phyloP scores from a whole-genome alignment of 352 stramenopile species.

The Pythium volutum region DNA sequence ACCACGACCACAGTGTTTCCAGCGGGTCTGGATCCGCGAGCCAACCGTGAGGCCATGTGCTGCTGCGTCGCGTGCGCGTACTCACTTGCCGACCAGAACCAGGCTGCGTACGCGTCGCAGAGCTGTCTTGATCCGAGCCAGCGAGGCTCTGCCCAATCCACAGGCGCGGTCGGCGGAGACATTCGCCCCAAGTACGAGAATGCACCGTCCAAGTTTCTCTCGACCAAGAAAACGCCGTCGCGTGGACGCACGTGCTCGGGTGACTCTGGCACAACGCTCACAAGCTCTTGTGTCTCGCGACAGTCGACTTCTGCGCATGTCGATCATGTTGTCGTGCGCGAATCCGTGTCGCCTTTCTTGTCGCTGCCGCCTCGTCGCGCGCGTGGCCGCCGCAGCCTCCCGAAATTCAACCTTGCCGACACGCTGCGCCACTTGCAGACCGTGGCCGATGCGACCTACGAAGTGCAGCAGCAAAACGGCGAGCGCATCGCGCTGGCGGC shows the following conservation, averaged over 20 bases:
- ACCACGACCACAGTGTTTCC: conserved; percentile 8
- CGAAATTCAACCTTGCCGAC: conserved; percentile 9
- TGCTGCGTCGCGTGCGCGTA: conserved; percentile 16
- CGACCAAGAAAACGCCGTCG: conserved; percentile 4
- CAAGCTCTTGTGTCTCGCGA: conserved; percentile 15
- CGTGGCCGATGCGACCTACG: conserved; percentile 20
- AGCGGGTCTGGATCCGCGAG: conserved; percentile 7
- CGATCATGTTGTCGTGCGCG: neutral
- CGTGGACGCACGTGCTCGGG: conserved; percentile 12
- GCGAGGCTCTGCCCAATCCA: conserved; percentile 9
- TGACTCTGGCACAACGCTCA: conserved; percentile 18
- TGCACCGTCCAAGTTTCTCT: conserved; percentile 17
- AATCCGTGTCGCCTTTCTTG: neutral
- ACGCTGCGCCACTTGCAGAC: conserved; percentile 13
- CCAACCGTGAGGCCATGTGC: neutral
- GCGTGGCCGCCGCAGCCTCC: neutral
- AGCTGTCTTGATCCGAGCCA: conserved; percentile 18
- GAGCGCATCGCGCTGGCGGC: conserved; percentile 6
- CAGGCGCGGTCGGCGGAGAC: conserved; percentile 12
- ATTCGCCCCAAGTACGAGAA: conserved; percentile 24
- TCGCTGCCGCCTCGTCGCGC: neutral
- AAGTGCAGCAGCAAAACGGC: conserved; percentile 5
- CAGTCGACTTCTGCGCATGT: conserved; percentile 9
- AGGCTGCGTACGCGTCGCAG: conserved; percentile 12
- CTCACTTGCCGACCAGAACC: conserved; percentile 10